Evolutionary conservation across 768 basidiomycete species (phyloP).

Genomic region (Tulasnella sp.): DNA sequence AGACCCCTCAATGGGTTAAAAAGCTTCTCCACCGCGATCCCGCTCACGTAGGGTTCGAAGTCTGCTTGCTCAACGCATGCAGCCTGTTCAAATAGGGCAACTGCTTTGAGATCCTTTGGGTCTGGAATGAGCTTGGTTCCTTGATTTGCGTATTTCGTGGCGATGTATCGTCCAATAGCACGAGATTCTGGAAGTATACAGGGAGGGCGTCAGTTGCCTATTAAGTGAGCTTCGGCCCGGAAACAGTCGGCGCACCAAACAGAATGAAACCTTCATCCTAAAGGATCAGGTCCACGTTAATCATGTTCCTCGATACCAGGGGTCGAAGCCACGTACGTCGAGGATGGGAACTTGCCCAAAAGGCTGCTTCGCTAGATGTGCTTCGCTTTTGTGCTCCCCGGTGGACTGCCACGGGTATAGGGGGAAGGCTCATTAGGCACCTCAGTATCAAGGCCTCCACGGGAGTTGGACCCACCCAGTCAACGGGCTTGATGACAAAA

Average conservation of each 20-base stretch:
- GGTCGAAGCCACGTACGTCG: conserved; percentile 27
- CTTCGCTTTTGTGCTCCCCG: background rate
- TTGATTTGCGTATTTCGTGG: conserved; percentile 44
- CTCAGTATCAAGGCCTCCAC: background rate
- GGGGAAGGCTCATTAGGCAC: background rate
- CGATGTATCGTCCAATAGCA: conserved; percentile 54
- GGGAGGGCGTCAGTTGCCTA: background rate
- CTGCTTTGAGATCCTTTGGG: conserved; percentile 30
- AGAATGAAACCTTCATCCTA: conserved; percentile 57
- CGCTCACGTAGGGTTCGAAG: conserved; percentile 44
- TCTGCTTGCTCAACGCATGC: conserved; percentile 45
- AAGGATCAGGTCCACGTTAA: background rate
- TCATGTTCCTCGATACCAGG: background rate
- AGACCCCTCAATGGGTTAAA: conserved; percentile 35
- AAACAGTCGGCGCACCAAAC: conserved; percentile 29
- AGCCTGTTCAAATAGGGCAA: conserved; percentile 45
- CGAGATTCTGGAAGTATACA: conserved; percentile 39
- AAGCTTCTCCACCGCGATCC: conserved; percentile 41
- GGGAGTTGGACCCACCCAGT: conserved; percentile 24
- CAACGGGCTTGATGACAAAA: conserved; percentile 43
- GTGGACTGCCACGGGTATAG: background rate
- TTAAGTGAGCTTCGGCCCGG: too few relatives aligned
- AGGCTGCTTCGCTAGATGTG: conserved; percentile 47
- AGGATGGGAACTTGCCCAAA: conserved; percentile 58
- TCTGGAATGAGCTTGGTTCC: conserved; percentile 46